A percentile compares a stretch with the other conserved stretches of the same genome.
These are phyloP conservation scores for Diaporthe batatas DNA, from an alignment of 2,329 filamentous ascomycete species.

Conservation along the genomic window DNA sequence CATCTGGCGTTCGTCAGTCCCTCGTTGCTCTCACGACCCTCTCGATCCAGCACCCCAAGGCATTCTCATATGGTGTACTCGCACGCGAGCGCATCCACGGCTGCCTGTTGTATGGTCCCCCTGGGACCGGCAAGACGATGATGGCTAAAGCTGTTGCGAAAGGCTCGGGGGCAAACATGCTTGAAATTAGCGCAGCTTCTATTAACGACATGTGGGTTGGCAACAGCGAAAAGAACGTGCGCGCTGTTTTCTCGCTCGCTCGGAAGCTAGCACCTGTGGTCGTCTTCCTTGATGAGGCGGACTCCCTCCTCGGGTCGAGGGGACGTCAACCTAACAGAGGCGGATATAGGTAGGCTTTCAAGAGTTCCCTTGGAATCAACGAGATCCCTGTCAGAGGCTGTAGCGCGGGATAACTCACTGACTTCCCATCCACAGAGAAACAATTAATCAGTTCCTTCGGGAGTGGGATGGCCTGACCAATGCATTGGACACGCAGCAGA, in stretches of 20 bases:
- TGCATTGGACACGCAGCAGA: constrained; percentile 68
- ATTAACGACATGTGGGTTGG: constrained; percentile 98
- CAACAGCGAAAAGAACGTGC: constrained; percentile 95
- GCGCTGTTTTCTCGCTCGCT: constrained; percentile 90
- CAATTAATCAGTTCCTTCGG: constrained; percentile 95
- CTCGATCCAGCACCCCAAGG: constrained; percentile 88
- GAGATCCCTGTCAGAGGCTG: not conserved
- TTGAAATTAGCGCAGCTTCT: constrained; percentile 90
- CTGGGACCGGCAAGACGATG: constrained; percentile 81
- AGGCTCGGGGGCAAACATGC: constrained; percentile 77
- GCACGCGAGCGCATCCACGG: constrained; percentile 92
- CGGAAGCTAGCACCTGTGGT: constrained; percentile 93
- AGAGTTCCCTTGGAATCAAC: too few species aligned
- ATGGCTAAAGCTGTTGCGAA: constrained; percentile 78
- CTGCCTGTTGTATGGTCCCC: constrained; percentile 88
- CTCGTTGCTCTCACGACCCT: constrained; percentile 90
- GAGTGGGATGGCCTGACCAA: constrained; percentile 95
- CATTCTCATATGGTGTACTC: constrained; percentile 95
- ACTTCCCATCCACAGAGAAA: constrained; percentile 63
- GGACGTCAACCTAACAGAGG: constrained; percentile 74
- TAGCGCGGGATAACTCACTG: not conserved
- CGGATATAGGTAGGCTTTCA: constrained; percentile 68
- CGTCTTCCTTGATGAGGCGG: constrained; percentile 97
- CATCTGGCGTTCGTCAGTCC: constrained; percentile 85
- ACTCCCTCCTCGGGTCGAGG: constrained; percentile 88